Percentiles rank a stretch among this genome's conserved stretches.
These are phyloP conservation scores for Coemansia sp. DNA, from an alignment of 192 early-diverging fungal species.

Conservation along the genomic window DNA sequence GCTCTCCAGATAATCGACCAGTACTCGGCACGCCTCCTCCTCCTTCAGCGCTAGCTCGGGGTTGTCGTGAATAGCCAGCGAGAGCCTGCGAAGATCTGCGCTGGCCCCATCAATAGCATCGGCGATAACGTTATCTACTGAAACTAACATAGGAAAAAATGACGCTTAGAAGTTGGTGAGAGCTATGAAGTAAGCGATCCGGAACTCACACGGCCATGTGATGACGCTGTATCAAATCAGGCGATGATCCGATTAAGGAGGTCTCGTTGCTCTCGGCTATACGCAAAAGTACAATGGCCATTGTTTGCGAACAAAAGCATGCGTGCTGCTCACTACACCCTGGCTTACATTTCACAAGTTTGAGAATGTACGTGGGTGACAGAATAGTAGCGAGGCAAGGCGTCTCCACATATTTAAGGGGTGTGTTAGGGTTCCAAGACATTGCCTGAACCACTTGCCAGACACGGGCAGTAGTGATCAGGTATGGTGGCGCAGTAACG, in stretches of 20 bases:
- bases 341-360: not conserved
- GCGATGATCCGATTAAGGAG: not conserved
- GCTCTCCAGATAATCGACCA: constrained; percentile 65
- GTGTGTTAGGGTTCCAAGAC: not conserved
- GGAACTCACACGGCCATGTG: not conserved
- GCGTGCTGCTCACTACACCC: not conserved
- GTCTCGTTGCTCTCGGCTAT: not conserved
- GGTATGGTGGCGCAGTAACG: not conserved
- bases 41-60: constrained; percentile 62
- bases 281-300: not conserved
- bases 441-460: not conserved
- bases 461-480: not conserved
- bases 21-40: constrained; percentile 57
- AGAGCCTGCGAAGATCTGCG: constrained; percentile 28
- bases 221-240: not conserved
- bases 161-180: not conserved
- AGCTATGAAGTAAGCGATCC: not conserved
- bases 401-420: not conserved
- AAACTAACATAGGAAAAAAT: constrained; percentile 12
- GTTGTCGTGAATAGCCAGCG: constrained; percentile 57
- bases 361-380: not conserved
- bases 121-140: constrained; percentile 17
- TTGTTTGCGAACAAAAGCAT: not conserved
- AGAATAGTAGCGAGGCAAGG: not conserved
- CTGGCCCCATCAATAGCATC: constrained; percentile 20